These are phyloP conservation scores for Soucietia sequanensis DNA, from an alignment of 805 yeast species.

Conservation along the genomic window DNA sequence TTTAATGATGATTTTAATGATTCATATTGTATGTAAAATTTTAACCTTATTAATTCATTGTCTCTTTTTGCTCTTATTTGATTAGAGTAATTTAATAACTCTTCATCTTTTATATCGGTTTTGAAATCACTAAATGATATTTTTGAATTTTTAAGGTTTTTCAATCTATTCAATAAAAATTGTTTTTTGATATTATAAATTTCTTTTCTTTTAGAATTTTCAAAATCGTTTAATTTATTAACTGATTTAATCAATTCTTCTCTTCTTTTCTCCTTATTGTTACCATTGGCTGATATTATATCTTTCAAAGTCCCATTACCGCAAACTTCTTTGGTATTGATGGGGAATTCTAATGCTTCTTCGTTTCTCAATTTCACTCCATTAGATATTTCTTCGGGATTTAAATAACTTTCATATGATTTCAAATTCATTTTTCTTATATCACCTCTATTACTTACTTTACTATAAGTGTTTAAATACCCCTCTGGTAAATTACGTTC, in stretches of 20 bases:
- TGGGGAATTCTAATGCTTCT: neutral
- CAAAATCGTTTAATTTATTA: constrained; percentile 17
- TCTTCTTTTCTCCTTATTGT: constrained; percentile 22
- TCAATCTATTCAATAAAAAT: constrained; percentile 23
- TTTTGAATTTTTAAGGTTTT: constrained; percentile 22
- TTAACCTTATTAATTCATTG: constrained; percentile 30
- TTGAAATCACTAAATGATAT: constrained; percentile 16
- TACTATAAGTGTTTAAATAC: neutral
- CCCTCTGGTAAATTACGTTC: neutral
- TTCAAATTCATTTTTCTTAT: no score
- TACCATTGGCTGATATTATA: constrained; percentile 13
- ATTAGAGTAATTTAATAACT: constrained; percentile 19
- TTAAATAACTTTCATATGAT: no score
- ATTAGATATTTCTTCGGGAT: neutral
- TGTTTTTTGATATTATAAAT: constrained; percentile 20
- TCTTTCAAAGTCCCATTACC: constrained; percentile 7
- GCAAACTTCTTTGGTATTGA: neutral
- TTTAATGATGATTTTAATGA: constrained; percentile 26
- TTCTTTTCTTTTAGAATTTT: constrained; percentile 13
- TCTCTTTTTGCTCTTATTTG: constrained; percentile 26
- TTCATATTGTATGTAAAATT: constrained; percentile 31
- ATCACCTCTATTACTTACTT: neutral
- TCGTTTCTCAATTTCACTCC: neutral
- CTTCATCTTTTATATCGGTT: constrained; percentile 23
- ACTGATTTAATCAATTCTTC: constrained; percentile 14